Evolutionary conservation across 805 yeast genomes (phyloP).

Genomic region (Candida suzukii): DNA sequence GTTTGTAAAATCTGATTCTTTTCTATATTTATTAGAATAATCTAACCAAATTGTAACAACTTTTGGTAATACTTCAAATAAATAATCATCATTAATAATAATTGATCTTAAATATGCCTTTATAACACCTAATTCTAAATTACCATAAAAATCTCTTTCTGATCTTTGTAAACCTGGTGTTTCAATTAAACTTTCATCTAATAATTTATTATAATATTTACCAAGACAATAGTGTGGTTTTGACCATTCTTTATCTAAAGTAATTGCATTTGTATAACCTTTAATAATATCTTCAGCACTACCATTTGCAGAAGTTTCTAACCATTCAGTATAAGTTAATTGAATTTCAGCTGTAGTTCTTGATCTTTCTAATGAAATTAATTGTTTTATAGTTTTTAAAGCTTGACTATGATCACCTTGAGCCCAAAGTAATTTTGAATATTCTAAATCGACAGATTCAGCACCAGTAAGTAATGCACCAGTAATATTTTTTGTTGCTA

Average conservation of each 20-base stretch:
- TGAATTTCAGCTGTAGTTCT: slow-evolving; percentile 37
- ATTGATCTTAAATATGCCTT: slow-evolving; percentile 52
- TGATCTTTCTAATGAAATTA: slow-evolving; percentile 17
- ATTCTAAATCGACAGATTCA: slow-evolving; percentile 56
- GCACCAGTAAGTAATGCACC: slow-evolving; percentile 44
- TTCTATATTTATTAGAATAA: slow-evolving; percentile 38
- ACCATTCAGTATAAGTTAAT: slow-evolving; percentile 80
- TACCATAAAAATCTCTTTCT: slow-evolving; percentile 35
- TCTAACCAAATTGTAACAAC: slow-evolving; percentile 90
- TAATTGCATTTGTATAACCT: slow-evolving; percentile 57
- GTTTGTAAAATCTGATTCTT: slow-evolving; percentile 15
- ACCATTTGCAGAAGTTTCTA: slow-evolving; percentile 78
- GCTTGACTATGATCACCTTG: slow-evolving; percentile 87
- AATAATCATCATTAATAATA: slow-evolving; percentile 53
- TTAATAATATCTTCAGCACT: slow-evolving; percentile 65
- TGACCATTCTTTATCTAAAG: slow-evolving; percentile 55
- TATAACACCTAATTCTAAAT: slow-evolving; percentile 48
- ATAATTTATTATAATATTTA: slow-evolving; percentile 65
- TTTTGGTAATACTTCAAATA: slow-evolving; percentile 83
- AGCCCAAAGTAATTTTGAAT: slow-evolving; percentile 79
- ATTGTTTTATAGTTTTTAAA: slow-evolving; percentile 49
- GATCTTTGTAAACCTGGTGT: slow-evolving; percentile 21
- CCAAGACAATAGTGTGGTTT: slow-evolving; percentile 79
- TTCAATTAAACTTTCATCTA: slow-evolving; percentile 44
- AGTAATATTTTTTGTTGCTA: slow-evolving; percentile 63